Base-by-base conservation (phyloP, 176 grass and related monocot species). In the Ensete ventricosum region DNA sequence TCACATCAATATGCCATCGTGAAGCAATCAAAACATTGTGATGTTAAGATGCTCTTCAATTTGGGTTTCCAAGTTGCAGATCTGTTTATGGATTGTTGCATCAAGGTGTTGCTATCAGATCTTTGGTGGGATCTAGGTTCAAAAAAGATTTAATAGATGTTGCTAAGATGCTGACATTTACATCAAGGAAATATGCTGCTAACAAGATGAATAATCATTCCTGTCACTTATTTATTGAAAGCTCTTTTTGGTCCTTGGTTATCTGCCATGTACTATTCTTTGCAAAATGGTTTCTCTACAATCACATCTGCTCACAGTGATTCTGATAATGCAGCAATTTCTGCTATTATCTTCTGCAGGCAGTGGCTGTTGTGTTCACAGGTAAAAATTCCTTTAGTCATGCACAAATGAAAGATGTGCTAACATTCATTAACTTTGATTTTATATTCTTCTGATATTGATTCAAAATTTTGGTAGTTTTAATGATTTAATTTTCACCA, bases 241-340 rank as follows among this genome's bases (percentile, higher is more conserved):
- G 3, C 34, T 67, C 10, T 29, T 29, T 67, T 43, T 26, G 24
- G 26, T 67, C 12, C 29, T 26, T 14, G 4, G 24, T 43, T 43
- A 23, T 12, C 11, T 10, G 26, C 24, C 60, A 7, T 21, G 63
- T 8, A 24, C 13, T 14, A 9, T 5, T 26, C 11, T 6, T 14
- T 21, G 14, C 26, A 8, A 67, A 13, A 7, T 6, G n/a, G 13
- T 49, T 26, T 67, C 1, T 19, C 19, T 49, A 3, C 5, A 21
- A n/a, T 57, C 27, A 55, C 9, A 79, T 79, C 50, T 51, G 76
- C n/a, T 74, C 76, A 75, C 66, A 78, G 60, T 13, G 48, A 55
- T 52, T 82, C 14, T 84, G 59, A 21, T 64, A 58, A 10, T 88
- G 89, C 83, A 92, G 89, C 81, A 76, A 86, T 92, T 86, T 67